Base-by-base conservation (phyloP, 225 moss, liverwort and hornwort genomes). In the Neckera pumila region DNA sequence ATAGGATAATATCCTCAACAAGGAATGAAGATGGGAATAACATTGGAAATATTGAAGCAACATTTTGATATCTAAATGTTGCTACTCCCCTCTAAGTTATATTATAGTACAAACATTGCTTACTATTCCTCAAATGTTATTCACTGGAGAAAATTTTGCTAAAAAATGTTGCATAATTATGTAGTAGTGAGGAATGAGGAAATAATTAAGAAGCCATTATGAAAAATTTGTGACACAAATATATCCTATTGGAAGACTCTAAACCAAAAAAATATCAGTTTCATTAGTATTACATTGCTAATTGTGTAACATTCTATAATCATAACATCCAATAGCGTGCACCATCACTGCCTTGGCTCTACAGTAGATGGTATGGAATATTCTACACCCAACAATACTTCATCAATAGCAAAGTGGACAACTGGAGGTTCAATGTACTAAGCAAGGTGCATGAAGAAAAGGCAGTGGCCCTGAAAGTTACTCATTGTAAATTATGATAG, bases 161-260 rank as follows among this genome's bases (percentile, higher is more conserved):
- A 4, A 4, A 64, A 64, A 34, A 18, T 0, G 0, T 18, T 36
- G 19, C 6, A 38, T 64, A 53, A 53, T 17, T 17, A 38, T 13
- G 2, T 40, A 70, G 14, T 70, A 40, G 26, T 14, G 16, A 43
- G 7, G 25, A 71, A 26, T 3, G 0, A 26, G 9, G 16, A 1
- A 7, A 42, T 67, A 22, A n/a, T 21, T 22, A 69, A 38, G 2
- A 0, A 8, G 1, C 14, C 14, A 40, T 26, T 0, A 14, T 0
- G 5, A 0, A 40, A 26, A 70, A 40, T 23, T 69, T 69, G 7
- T 13, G 2, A 0, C 13, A 38, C 23, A 69, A 23, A 23, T 69
- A 69, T 38, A 22, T 13, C 7, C 13, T 23, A 22, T 23, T 23
- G 2, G 13, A 40, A 25, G 38, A 38, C 3, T 40, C 0, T 14